Evolutionary conservation across 495 filamentous ascomycete species (phyloP).

Genomic region (Terfezia claveryi): DNA sequence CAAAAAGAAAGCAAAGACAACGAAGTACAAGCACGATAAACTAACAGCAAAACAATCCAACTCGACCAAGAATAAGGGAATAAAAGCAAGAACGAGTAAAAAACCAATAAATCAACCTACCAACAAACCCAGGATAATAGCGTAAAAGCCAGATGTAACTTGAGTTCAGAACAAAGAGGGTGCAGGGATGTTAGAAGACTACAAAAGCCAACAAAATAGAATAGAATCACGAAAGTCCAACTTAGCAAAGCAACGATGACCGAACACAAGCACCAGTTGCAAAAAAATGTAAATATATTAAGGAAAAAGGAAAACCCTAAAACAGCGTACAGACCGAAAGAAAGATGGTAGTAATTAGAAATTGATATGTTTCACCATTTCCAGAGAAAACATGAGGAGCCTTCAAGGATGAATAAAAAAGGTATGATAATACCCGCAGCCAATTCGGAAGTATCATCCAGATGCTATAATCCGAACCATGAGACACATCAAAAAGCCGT

Average conservation of each 20-base stretch:
- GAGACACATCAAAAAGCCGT: too few relatives aligned
- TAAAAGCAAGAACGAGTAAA: conserved; percentile 6
- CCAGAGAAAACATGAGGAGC: background rate
- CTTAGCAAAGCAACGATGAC: conserved; percentile 4
- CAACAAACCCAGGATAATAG: conserved; percentile 12
- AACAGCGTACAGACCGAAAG: conserved; percentile 16
- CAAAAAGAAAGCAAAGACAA: too few relatives aligned
- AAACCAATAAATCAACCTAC: conserved; percentile 15
- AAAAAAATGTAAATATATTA: conserved; percentile 25
- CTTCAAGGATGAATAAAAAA: too few relatives aligned
- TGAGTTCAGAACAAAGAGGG: too few relatives aligned
- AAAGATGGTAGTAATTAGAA: background rate
- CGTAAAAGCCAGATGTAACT: background rate
- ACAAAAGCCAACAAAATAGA: background rate
- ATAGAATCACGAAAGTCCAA: conserved; percentile 2
- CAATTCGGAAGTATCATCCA: too few relatives aligned
- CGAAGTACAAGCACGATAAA: too few relatives aligned
- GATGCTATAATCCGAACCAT: too few relatives aligned
- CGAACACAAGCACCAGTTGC: conserved; percentile 6
- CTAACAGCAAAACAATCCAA: too few relatives aligned
- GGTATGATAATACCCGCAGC: too few relatives aligned
- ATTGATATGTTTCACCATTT: background rate
- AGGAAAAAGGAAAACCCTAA: conserved; percentile 20
- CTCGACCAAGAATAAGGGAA: background rate
- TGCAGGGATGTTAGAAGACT: too few relatives aligned